A percentile compares a stretch with the other conserved stretches of the same genome.
Evolutionary conservation across 805 yeast species (phyloP).

Genomic region (Yarrowia keelungensis): DNA sequence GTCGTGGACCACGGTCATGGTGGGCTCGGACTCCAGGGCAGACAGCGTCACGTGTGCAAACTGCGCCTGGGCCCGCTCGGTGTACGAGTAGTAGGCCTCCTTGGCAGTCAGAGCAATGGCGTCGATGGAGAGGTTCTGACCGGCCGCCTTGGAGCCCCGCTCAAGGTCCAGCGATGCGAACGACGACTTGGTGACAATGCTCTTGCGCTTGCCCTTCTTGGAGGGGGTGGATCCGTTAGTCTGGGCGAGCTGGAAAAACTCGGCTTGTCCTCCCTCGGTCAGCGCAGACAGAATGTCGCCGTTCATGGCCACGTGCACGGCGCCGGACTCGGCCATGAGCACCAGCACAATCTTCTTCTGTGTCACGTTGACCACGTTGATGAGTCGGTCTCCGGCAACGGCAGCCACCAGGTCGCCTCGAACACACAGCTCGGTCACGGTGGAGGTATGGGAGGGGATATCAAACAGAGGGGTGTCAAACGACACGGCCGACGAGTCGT

Average conservation of each 20-base stretch:
- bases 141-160: slow-evolving; percentile 27
- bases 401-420: slow-evolving; percentile 62
- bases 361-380: slow-evolving; percentile 69
- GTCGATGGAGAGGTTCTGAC: slow-evolving; percentile 11
- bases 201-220: slow-evolving; percentile 31
- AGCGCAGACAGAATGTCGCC: slow-evolving; percentile 56
- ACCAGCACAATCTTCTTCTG: slow-evolving; percentile 58
- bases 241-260: slow-evolving; percentile 57
- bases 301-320: slow-evolving; percentile 52
- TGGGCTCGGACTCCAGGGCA: slow-evolving; percentile 26
- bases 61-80: slow-evolving; percentile 41
- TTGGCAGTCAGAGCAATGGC: slow-evolving; percentile 13
- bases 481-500: slow-evolving; percentile 48
- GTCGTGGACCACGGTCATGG: slow-evolving; percentile 41
- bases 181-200: slow-evolving; percentile 27
- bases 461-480: slow-evolving; percentile 48
- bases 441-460: slow-evolving; percentile 77
- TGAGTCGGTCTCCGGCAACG: slow-evolving; percentile 81
- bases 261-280: slow-evolving; percentile 78
- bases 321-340: slow-evolving; percentile 72
- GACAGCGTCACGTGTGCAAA: slow-evolving; percentile 19
- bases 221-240: slow-evolving; percentile 55
- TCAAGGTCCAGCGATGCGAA: slow-evolving; percentile 6
- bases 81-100: slow-evolving; percentile 21
- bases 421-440: slow-evolving; percentile 21